Base-by-base conservation (phyloP, 1,284 basidiomycete genomes). In the Moesziomyces sp. region DNA sequence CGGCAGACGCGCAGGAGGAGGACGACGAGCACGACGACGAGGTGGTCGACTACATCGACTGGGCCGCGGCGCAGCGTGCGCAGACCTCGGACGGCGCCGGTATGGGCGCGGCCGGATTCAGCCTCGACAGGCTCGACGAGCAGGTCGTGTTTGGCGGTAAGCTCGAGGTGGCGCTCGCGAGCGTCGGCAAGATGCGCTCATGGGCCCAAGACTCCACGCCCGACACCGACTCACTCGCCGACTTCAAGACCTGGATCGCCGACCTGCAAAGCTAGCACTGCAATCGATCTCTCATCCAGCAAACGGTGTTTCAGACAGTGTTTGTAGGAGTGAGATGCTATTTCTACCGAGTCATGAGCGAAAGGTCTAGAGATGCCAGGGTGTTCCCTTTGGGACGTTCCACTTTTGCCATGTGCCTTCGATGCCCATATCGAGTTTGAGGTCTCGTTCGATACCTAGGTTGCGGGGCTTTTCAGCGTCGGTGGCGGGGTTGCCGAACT, bases 11-110 rank as follows among this genome's bases (percentile, higher is more conserved):
- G 3, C 72, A 63, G 14, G 76, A 60, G 8, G 78, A 78, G 35
- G 66, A 77, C n/a, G 73, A 75, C 19, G 75, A 78, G 19, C 70
- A 75, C 8, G 70, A 77, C 46, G 65, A 64, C 4, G 74, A 75
- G 38, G 55, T 74, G 18, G 47, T 69, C n/a, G 81, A 83, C 53
- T 83, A 83, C 47, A 59, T 82, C 38, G 71, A 74, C 46, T 75
- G 77, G 55, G 34, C 45, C 1, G 64, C 68, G 9, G 42, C 46
- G 6, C 71, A 71, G 49, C 28, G 60, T 4, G 46, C 34, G 21
- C 6, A 24, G 11, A 44, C 58, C 19, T 46, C 23, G 16, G 43
- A 44, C 38, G 70, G 9, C 8, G 28, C 18, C 19, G 52, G 46
- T 9, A 23, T 52, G 9, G 55, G 58, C 8, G 57, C 24, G 5